Conservation (phyloP, 2,329 filamentous ascomycete genomes). For the Arthrinium phaeospermum region DNA sequence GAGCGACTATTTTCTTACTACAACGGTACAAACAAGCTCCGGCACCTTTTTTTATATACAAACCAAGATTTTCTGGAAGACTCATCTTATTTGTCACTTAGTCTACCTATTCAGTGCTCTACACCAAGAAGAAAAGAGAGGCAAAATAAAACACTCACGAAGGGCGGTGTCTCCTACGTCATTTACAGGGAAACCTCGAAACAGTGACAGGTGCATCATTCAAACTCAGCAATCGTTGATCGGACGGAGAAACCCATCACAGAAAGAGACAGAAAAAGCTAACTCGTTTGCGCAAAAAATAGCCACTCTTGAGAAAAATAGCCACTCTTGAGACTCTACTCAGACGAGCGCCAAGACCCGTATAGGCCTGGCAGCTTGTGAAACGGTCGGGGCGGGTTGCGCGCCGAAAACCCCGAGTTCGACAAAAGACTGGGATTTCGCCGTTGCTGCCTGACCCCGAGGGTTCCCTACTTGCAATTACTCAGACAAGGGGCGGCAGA, state of each 20-base stretch:
- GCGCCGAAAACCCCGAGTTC: not conserved
- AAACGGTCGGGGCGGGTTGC: not conserved
- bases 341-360: not conserved
- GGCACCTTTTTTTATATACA: not conserved
- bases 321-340: not conserved
- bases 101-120: not conserved
- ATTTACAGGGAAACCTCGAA: not conserved
- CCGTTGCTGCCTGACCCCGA: not conserved
- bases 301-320: not conserved
- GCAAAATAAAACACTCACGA: too few relatives aligned
- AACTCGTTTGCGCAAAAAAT: not conserved
- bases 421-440: not conserved
- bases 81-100: not conserved
- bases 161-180: not conserved
- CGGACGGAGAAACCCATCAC: not conserved
- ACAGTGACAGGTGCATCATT: not conserved
- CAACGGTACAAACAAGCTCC: slow-evolving; percentile 10
- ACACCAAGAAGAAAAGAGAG: not conserved
- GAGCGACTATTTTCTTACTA: slow-evolving; percentile 17
- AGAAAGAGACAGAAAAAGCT: not conserved
- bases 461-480: not conserved
- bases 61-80: not conserved
- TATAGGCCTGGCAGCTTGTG: not conserved
- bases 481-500: not conserved
- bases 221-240: too few relatives aligned